A percentile compares a stretch with the other conserved stretches of the same genome.
Evolutionary conservation across 1,284 basidiomycete genomes (phyloP).

Genomic region (Cerioporus squamosus): DNA sequence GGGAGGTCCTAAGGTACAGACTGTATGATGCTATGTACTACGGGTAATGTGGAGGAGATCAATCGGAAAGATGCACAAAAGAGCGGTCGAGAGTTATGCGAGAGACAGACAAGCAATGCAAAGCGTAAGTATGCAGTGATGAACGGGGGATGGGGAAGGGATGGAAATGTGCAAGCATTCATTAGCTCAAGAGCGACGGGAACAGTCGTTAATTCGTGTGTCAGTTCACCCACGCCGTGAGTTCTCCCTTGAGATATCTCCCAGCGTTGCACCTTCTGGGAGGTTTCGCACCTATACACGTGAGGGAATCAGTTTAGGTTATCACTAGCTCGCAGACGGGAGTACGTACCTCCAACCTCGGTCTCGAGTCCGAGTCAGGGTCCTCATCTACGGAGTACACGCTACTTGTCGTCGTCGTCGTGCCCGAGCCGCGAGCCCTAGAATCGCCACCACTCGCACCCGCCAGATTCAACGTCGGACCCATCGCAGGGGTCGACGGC

Average conservation of each 20-base stretch:
- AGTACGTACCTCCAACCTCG: conserved; percentile 14
- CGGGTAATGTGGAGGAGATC: background rate
- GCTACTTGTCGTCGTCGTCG: conserved; percentile 14
- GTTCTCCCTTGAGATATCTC: conserved; percentile 31
- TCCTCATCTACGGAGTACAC: conserved; percentile 17
- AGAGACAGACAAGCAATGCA: background rate
- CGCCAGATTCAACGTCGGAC: conserved; percentile 17
- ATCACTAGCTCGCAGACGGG: background rate
- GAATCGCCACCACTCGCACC: conserved; percentile 32
- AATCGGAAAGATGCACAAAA: background rate
- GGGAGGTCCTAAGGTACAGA: background rate
- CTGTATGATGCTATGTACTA: background rate
- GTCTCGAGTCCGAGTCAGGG: conserved; percentile 3
- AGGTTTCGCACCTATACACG: conserved; percentile 32
- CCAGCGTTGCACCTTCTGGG: conserved; percentile 23
- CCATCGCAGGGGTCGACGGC: conserved; percentile 28
- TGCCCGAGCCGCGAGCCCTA: conserved; percentile 27
- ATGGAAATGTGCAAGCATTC: background rate
- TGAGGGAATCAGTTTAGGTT: background rate
- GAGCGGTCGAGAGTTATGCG: background rate
- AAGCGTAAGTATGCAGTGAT: background rate
- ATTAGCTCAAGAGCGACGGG: background rate
- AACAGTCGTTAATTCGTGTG: conserved; percentile 13
- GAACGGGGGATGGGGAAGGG: background rate
- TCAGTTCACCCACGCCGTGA: conserved; percentile 11